Base-by-base conservation (phyloP, 805 yeast genomes). In the Metschnikowia peoriensis region DNA sequence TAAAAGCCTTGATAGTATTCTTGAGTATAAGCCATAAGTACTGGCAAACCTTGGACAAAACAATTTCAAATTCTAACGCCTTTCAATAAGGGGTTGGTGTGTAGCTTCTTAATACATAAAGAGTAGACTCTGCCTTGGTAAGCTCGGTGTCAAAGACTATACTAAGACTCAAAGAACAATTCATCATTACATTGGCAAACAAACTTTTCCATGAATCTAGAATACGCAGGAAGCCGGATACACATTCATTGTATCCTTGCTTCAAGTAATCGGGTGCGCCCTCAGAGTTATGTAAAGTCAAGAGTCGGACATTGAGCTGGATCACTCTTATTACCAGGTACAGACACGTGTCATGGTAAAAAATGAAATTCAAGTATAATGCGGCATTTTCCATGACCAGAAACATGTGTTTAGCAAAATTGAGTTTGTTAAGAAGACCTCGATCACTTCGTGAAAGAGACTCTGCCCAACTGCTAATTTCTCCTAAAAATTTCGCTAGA, bases 271-370 rank as follows among this genome's bases (percentile, higher is more conserved):
- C 38, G 28, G 43, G 41, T 14, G 3, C 10, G 1, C 50, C 50
- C 7, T 27, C 27, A 3, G 34, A 41, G 27, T 41, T 37, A 12
- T 41, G 28, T 28, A 47, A 15, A 1, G 27, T 28, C 15, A 41
- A 47, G 39, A 47, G 42, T 14, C 34, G 42, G 14, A 47, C 40
- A 11, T 47, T 47, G 34, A 47, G 41, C 27, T 47, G 34, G 14
- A 41, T 17, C 28, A 47, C 37, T 7, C 47, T 35, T 14, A 32
- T 28, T 14, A n/a, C 34, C 41, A 44, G 28, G 7, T 22, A 34
- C n/a, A 22, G 32, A 12, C 15, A 40, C 7, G 41, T 44, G 6
- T 38, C 34, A 8, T 14, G 8, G 12, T 12, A 12, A 11, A 12
- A 15, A 32, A 15, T 29, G 10, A 10, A 43, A 7, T 43, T 32